Evolutionary conservation across 2,329 filamentous ascomycete genomes (phyloP).

Genomic region (Trichoderma sp.): DNA sequence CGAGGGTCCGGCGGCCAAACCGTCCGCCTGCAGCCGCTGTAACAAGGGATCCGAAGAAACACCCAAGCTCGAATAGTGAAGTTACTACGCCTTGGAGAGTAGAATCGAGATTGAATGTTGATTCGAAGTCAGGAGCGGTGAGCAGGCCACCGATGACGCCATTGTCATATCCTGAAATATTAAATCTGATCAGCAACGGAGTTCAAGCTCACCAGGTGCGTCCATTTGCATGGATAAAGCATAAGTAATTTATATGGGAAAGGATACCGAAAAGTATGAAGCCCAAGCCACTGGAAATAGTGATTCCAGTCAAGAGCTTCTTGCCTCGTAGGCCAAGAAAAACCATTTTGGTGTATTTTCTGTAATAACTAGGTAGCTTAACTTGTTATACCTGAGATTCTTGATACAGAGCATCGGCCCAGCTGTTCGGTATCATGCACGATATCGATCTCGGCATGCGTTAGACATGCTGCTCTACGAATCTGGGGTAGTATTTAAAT

Average conservation of each 20-base stretch:
- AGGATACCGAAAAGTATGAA: slow-evolving; percentile 17
- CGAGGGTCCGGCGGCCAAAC: slow-evolving; percentile 49
- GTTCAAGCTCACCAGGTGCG: neutral
- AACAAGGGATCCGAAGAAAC: slow-evolving; percentile 20
- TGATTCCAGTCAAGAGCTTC: slow-evolving; percentile 18
- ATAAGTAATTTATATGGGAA: neutral
- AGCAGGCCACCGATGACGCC: slow-evolving; percentile 17
- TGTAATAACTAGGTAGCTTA: neutral
- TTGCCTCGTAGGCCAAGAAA: slow-evolving; percentile 13
- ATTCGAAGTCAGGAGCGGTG: slow-evolving; percentile 18
- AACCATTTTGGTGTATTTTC: neutral
- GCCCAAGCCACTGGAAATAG: slow-evolving; percentile 19
- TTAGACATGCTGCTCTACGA: neutral
- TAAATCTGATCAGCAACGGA: neutral
- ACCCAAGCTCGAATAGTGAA: slow-evolving; percentile 20
- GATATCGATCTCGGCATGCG: neutral
- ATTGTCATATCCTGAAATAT: slow-evolving; percentile 8
- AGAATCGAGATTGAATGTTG: slow-evolving; percentile 20
- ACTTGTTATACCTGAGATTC: neutral
- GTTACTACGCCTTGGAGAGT: slow-evolving; percentile 20
- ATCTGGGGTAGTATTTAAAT: slow-evolving; percentile 22
- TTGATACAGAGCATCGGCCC: neutral
- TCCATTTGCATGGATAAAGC: neutral
- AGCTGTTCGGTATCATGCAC: neutral
- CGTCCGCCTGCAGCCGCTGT: slow-evolving; percentile 48